Base-by-base conservation (phyloP, 331 rosid species). In the Pyrus hybrid region DNA sequence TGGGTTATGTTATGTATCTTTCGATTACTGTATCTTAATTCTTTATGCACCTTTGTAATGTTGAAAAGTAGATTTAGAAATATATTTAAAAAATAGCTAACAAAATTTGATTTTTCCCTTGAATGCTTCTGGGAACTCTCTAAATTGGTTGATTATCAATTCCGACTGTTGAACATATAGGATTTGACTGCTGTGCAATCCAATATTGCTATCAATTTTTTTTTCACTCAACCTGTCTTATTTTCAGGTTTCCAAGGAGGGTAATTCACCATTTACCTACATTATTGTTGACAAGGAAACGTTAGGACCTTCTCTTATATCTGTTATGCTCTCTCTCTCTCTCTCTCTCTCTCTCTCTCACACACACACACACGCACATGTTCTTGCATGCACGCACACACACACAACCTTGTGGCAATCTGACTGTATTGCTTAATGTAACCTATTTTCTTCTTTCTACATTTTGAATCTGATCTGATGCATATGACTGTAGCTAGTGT, bases 211-310 rank as follows among this genome's bases (percentile, higher is more conserved):
- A 8, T 28, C 30, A 7, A 10, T 41, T 41, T 41, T 18, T 35
- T 65, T 67, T 62, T 68, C 33, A 69, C 58, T 80, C 41, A 0
- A 17, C 79, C 29, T 63, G 49, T 66, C 62, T 76, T 78, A 51
- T 81, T 86, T 85, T 41, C 89, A 94, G 97, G 92, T 94, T 67
- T 79, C 97, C 1, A 25, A 94, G 75, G 97, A 82, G 60, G 99
- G 97, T 26, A 85, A 74, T 81, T 82, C 99, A 71, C 90, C 99
- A 18, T 92, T 94, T 84, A 62, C 89, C 87, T 94, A 90, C 63
- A 14, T 94, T 77, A 94, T 86, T 80, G 89, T 86, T 63, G 89
- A 86, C 72, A 79, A 72, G 2, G 73, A 83, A 80, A 86, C 82
- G 89, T 86, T 65, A 75, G 87, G 49, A 41, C 68, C 70, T 65